phyloP scores from a whole-genome alignment of 345 rosid species.

The Linum trigynum region DNA sequence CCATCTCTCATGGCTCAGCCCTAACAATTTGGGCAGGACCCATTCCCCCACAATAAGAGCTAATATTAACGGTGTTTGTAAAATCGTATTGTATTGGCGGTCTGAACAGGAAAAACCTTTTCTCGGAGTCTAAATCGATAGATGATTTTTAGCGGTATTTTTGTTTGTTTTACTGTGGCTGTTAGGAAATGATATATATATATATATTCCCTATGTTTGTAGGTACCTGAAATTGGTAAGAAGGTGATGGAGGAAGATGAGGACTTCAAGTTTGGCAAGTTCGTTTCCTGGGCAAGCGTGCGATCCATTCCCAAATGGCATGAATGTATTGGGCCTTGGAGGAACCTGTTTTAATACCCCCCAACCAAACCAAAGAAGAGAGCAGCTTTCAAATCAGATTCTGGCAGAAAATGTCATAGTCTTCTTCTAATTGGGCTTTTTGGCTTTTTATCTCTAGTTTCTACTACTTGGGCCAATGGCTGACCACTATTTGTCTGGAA shows the following conservation, averaged over 20 bases:
- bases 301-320: conserved; percentile 94
- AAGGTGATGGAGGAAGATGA: conserved; percentile 68
- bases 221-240: conserved; percentile 56
- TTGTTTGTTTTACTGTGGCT: neutral
- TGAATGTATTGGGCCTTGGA: conserved; percentile 68
- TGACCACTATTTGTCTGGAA: neutral
- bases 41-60: neutral
- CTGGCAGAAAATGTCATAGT: neutral
- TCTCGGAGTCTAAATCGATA: no score
- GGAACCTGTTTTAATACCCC: conserved; percentile 33
- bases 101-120: no score
- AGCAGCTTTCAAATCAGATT: neutral
- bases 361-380: neutral
- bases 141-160: no score
- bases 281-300: conserved; percentile 93
- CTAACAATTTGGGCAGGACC: neutral
- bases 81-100: no score
- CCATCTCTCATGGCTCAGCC: neutral
- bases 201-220: neutral
- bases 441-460: neutral
- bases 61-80: no score
- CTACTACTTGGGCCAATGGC: neutral
- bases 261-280: conserved; percentile 83
- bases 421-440: neutral
- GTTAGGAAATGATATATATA: neutral